Percentiles rank a stretch among this genome's conserved stretches.
Evolutionary conservation across 148 eudicot species (phyloP).

Genomic region (Cornus florida): DNA sequence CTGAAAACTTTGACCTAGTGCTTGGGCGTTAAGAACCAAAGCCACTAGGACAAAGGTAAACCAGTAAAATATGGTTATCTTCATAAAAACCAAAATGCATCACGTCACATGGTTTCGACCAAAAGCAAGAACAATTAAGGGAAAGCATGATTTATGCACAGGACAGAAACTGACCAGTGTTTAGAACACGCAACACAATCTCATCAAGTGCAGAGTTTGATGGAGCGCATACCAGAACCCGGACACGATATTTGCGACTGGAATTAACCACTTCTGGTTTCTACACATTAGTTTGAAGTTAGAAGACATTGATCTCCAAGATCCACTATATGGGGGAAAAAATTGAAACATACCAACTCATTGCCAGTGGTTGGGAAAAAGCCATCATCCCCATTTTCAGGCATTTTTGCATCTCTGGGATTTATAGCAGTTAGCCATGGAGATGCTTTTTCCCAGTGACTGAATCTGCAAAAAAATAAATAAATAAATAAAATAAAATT

Average conservation of each 20-base stretch:
- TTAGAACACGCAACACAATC: conserved; percentile 80
- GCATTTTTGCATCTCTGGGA: conserved; percentile 85
- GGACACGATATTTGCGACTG: conserved; percentile 89
- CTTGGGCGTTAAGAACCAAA: no score
- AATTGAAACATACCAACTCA: conserved; percentile 57
- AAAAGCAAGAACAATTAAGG: not conserved
- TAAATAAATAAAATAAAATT: no score
- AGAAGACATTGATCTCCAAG: conserved; percentile 11
- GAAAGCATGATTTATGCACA: not conserved
- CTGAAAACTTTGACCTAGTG: no score
- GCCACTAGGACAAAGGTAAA: no score
- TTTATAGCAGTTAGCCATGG: conserved; percentile 80
- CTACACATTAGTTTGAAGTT: conserved; percentile 36
- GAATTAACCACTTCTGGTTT: conserved; percentile 93
- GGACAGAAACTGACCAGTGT: conserved; percentile 55
- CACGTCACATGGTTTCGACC: not conserved
- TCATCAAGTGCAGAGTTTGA: conserved; percentile 99
- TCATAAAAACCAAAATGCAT: not conserved
- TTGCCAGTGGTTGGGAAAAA: conserved; percentile 82
- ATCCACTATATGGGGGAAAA: conserved; percentile 9
- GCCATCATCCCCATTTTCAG: conserved; percentile 89
- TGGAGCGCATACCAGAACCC: conserved; percentile 97
- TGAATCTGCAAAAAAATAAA: conserved; percentile 40
- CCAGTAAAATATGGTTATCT: no score
- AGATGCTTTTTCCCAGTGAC: conserved; percentile 80